These are phyloP conservation scores for Haematococcus lacustris DNA, from an alignment of 139 green algal genomes.

Conservation along the genomic window DNA sequence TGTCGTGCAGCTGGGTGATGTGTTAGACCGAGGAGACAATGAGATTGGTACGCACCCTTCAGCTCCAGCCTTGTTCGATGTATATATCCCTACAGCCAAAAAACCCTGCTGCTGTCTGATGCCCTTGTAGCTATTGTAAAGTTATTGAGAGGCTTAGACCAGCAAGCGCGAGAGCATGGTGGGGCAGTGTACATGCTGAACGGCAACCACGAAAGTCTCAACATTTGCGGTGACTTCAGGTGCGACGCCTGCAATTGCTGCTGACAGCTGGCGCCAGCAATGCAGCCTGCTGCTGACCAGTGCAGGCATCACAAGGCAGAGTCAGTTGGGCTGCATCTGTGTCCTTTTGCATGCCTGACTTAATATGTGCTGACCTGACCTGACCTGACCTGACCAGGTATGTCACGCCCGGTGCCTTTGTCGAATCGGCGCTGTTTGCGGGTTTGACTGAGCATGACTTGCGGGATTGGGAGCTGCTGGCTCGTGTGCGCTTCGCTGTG, in stretches of 20 bases:
- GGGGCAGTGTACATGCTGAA: constrained; percentile 89
- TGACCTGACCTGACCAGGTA: no score
- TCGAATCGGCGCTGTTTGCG: constrained; percentile 68
- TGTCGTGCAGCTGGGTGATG: constrained; percentile 87
- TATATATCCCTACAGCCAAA: no score
- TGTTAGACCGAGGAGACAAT: constrained; percentile 80
- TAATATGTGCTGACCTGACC: no score
- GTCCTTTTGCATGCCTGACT: no score
- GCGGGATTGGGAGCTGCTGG: constrained; percentile 37
- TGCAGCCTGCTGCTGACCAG: no score
- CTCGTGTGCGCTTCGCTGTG: constrained; percentile 47
- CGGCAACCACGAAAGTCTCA: constrained; percentile 89
- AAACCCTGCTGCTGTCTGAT: no score
- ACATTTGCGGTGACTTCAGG: constrained; percentile 46
- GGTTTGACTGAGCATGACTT: constrained; percentile 58
- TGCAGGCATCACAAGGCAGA: no score
- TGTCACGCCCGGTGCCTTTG: constrained; percentile 76
- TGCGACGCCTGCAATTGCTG: no score
- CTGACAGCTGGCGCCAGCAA: no score
- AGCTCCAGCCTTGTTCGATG: no score
- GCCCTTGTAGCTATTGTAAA: constrained; percentile 76
- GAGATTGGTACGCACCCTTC: constrained; percentile 83
- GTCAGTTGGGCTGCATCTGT: no score
- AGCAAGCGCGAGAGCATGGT: constrained; percentile 62
- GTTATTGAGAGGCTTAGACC: constrained; percentile 72